Base-by-base conservation (phyloP, 2,329 filamentous ascomycete genomes). In the Sporothrix luriei region DNA sequence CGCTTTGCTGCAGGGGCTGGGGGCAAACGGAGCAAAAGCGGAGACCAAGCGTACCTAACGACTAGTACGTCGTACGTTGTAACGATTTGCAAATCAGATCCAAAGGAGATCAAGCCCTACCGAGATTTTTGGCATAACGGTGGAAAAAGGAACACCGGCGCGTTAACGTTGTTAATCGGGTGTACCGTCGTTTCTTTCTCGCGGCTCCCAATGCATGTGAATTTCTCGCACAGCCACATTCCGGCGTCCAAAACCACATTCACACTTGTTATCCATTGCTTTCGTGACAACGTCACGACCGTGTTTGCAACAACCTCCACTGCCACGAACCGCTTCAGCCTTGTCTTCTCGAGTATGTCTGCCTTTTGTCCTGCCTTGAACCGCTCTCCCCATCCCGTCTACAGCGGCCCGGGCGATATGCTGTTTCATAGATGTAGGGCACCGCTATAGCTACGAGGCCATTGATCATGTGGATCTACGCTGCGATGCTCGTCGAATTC, bases 401-500 rank as follows among this genome's bases (percentile, higher is more conserved):
- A 74, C 69, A 85, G 75, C 21, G 87, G 73, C 0, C 85, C 85
- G 0, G 87, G 86, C 6, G 82, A 84, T 0, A 89, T 84, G 48
- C 79, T 82, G 72, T 89, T 90, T 88, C 86, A n/a, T 86, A 76
- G 26, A 89, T 84, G 55, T 81, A 82, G 0, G 86, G 85, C 0
- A 82, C 83, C 13, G 83, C 82, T 70, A 85, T 84, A 4, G 80
- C 75, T 0, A 86, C 86, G 43, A 88, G 78, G 10, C 80, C 81
- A 73, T 85, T 87, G 19, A 82, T 80, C 3, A 89, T 80, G 75
- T 89, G 87, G 49, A 88, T 79, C 70, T 90, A 87, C 13, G 92
- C 92, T 0, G 91, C 86, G 77, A 95, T 95, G 49, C 90, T 91
- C 21, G 94, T 89, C 0, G 88, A 83, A 75, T 95, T 95, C 3